Base-by-base conservation (phyloP, 2,329 filamentous ascomycete species). In the Sporothrix pallida region DNA sequence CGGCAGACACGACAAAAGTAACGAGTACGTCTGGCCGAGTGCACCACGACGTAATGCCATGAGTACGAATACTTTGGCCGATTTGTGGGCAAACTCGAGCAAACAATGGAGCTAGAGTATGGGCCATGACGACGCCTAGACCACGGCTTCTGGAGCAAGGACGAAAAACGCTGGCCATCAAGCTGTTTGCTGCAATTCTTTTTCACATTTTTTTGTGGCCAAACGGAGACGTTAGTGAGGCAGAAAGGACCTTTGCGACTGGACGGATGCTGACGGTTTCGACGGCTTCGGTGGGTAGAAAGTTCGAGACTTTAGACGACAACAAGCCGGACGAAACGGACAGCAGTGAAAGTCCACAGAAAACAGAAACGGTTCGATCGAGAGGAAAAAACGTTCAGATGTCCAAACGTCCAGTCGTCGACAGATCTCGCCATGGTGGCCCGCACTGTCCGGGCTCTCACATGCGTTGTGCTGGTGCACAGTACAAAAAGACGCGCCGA, bases 381-480 rank as follows among this genome's bases (percentile, higher is more conserved):
- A 46, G 13, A 48, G 12, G n/a, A 50, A 9, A 46, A 8, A 56
- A 23, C n/a, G n/a, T 20, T 20, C 52, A 56, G 23, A 56, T 56
- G 23, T 56, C n/a, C 23, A 26, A 26, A 37, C 31, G 31, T 56
- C 52, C 20, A 56, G 52, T 23, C 52, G 13, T 26, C 20, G 52
- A 54, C 26, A 44, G 37, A 69, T 54, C 26, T 69, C 65, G 65
- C 46, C 67, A 67, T 67, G 42, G 42, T 67, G 62, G 52, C n/a
- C 37, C 50, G 68, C 68, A 70, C 68, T 70, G 68, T 70, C 26
- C 8, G 26, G 48, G 23, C 48, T 13, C 9, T 9, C 67, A 69
- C 68, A 67, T 60, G 52, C 69, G 67, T 69, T 17, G 67, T 69
- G 42, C 42, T 31, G 67, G 26, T 56, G 67, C 48, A 69, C 67